Percentiles rank a stretch among this genome's conserved stretches.
These are phyloP conservation scores for Polyporus arcularius DNA, from an alignment of 768 basidiomycete genomes.

Conservation along the genomic window DNA sequence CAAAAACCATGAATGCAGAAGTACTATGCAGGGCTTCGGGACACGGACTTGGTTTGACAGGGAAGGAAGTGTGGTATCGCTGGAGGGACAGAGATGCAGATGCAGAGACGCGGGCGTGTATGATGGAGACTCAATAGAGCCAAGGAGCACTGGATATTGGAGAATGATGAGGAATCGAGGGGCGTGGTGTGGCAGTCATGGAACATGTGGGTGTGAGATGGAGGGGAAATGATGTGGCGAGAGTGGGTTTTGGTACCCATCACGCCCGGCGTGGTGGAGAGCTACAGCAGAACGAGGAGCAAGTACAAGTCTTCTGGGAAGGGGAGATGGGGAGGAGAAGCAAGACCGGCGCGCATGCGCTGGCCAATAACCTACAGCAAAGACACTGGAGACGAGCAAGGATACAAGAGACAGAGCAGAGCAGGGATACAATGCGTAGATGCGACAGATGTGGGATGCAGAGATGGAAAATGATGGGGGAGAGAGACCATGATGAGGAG, in stretches of 20 bases:
- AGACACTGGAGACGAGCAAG: background rate
- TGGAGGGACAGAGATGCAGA: background rate
- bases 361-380: background rate
- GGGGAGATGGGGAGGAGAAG: background rate
- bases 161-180: background rate
- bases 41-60: too few species aligned
- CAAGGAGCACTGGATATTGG: background rate
- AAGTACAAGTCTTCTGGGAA: too few species aligned
- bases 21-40: too few species aligned
- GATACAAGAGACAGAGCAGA: background rate
- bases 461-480: background rate
- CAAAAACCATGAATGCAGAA: too few species aligned
- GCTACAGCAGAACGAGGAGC: background rate
- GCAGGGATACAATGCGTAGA: slow-evolving; percentile 5
- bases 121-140: too few species aligned
- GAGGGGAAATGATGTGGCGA: background rate
- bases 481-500: background rate
- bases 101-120: too few species aligned
- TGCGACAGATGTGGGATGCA: background rate
- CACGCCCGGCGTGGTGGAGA: background rate
- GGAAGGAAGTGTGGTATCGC: too few species aligned
- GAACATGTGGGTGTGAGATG: background rate
- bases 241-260: background rate
- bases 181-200: background rate
- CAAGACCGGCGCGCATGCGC: background rate